Percentiles rank a stretch among this genome's conserved stretches.
Evolutionary conservation across 768 basidiomycete genomes (phyloP).

Genomic region (Hericium alpestre): DNA sequence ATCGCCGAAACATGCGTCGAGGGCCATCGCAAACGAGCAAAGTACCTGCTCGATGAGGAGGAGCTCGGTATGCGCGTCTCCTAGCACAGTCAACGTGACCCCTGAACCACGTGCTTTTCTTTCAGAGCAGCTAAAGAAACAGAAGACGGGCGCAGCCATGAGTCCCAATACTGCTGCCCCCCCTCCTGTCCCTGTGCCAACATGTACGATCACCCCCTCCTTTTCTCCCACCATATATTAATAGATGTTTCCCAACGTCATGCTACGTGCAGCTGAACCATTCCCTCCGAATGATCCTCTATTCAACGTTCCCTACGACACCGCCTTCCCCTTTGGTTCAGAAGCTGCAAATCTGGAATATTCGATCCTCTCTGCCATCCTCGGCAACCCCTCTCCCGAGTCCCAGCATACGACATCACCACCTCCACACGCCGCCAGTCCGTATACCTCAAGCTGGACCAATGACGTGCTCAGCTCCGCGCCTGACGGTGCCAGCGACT

Average conservation of each 20-base stretch:
- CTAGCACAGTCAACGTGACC: slow-evolving; percentile 7
- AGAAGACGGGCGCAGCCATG: neutral
- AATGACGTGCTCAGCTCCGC: neutral
- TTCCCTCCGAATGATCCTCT: slow-evolving; percentile 49
- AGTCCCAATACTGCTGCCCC: neutral
- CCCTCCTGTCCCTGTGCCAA: slow-evolving; percentile 3
- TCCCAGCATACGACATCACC: slow-evolving; percentile 10
- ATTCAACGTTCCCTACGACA: slow-evolving; percentile 44
- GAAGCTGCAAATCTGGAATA: slow-evolving; percentile 93
- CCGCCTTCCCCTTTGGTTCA: slow-evolving; percentile 65
- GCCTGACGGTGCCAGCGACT: slow-evolving; percentile 3
- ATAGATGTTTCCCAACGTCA: neutral
- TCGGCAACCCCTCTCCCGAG: slow-evolving; percentile 37
- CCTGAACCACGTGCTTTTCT: neutral
- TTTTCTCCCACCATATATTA: neutral
- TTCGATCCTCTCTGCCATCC: slow-evolving; percentile 84
- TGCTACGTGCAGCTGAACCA: slow-evolving; percentile 3
- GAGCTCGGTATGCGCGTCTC: slow-evolving; percentile 56
- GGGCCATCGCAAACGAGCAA: slow-evolving; percentile 95
- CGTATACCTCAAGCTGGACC: slow-evolving; percentile 4
- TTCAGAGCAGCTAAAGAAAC: slow-evolving; percentile 9
- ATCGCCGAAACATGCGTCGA: slow-evolving; percentile 84
- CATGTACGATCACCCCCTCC: slow-evolving; percentile 1
- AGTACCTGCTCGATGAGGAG: slow-evolving; percentile 89
- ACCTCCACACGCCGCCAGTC: slow-evolving; percentile 6